Conservation (phyloP, 192 early-diverging fungal genomes). For the Paraglomus occultum region DNA sequence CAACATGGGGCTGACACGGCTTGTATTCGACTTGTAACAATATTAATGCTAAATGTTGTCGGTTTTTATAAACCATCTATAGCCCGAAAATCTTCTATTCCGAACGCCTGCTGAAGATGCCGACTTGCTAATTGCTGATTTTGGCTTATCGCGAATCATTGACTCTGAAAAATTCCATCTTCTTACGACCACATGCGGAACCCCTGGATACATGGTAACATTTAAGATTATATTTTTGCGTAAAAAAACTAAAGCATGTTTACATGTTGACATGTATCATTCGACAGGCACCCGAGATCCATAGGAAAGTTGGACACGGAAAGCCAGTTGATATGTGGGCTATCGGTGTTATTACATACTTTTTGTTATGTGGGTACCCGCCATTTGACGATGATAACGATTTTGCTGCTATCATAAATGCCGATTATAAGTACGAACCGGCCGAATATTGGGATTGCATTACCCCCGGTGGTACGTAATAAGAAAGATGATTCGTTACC, state of each 20-base stretch:
- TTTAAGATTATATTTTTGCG: constrained; percentile 4
- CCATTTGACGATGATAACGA: constrained; percentile 69
- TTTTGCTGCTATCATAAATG: constrained; percentile 55
- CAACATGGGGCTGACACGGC: too few relatives aligned
- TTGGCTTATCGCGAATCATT: constrained; percentile 72
- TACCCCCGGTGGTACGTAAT: constrained; percentile 41
- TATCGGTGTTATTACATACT: constrained; percentile 73
- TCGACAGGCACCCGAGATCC: constrained; percentile 57
- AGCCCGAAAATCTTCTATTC: constrained; percentile 82
- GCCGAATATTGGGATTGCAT: constrained; percentile 62
- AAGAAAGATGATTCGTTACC: neutral
- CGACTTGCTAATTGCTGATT: constrained; percentile 76
- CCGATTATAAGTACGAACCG: constrained; percentile 63
- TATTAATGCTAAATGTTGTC: constrained; percentile 11
- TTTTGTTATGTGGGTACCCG: constrained; percentile 68
- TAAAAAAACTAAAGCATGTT: neutral
- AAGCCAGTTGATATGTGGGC: constrained; percentile 86
- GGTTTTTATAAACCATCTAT: too few relatives aligned
- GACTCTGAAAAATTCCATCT: constrained; percentile 56
- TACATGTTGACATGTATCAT: neutral
- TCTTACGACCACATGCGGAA: constrained; percentile 72
- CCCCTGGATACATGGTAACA: constrained; percentile 75
- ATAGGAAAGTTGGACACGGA: constrained; percentile 60
- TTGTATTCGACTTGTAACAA: too few relatives aligned
- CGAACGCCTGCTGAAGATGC: constrained; percentile 53